Base-by-base conservation (phyloP, 2,329 filamentous ascomycete species). In the Colletotrichum tropicicola region DNA sequence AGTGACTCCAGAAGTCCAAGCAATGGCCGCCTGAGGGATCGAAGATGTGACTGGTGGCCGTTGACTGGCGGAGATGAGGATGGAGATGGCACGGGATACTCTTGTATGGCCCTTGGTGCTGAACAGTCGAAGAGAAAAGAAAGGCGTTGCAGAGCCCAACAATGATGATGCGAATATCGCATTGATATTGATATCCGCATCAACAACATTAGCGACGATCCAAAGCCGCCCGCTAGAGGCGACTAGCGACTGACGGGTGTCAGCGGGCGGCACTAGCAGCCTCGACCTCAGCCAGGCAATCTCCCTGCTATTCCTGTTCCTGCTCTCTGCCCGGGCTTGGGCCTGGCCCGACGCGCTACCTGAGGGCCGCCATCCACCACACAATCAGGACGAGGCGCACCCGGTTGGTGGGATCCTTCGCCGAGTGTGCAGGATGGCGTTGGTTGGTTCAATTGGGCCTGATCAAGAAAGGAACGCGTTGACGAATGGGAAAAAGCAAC, bases 231-330 rank as follows among this genome's bases (percentile, higher is more conserved):
- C 55, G 54, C 59, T 63, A 63, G 15, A 47, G 23, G 4, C 15
- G n/a, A 25, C 61, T 47, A 64, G 41, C 56, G 48, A 27, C 27
- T 41, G 48, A 52, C 30, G 59, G 59, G 39, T 30, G 45, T 17
- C 41, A 23, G 48, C 30, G 8, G 41, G 10, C 9, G 60, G 41
- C 56, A 60, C 55, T 53, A 60, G 32, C 25, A 60, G 25, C 60
- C 15, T 44, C 45, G 23, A 52, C 37, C 39, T 47, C 41, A 25
- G 39, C 37, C 39, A 58, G 17, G 53, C 43, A 60, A 64, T 64
- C 32, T 54, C 48, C 48, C 19, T 41, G 47, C 39, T 54, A 54
- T 54, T 60, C 55, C 60, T 64, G 61, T 64, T 60, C 30, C 56
- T 54, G 61, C n/a, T 15, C 21, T 47, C 23, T 47, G 23, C 21